A percentile compares a stretch with the other conserved stretches of the same genome.
phyloP scores from a whole-genome alignment of 2,329 filamentous ascomycete species.

The Aspergillus arachidicola region DNA sequence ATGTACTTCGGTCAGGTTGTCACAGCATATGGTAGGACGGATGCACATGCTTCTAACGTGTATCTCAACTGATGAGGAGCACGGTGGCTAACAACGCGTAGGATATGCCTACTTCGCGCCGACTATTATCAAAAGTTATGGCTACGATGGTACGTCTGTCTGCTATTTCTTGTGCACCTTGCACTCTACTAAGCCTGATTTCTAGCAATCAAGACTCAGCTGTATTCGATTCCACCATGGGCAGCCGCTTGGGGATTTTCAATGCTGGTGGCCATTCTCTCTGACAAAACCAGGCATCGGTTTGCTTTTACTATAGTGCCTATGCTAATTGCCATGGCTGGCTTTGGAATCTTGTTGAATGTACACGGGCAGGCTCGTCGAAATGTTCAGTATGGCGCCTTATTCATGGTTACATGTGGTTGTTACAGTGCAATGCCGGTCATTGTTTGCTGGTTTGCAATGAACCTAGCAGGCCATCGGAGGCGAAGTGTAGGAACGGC shows the following conservation, averaged over 20 bases:
- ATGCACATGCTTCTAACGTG: background rate
- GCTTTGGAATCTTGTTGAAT: constrained; percentile 73
- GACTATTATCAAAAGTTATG: constrained; percentile 68
- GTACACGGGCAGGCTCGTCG: constrained; percentile 64
- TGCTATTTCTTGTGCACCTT: background rate
- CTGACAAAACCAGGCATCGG: constrained; percentile 72
- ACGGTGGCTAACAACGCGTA: constrained; percentile 23
- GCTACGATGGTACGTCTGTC: constrained; percentile 54
- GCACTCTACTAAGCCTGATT: constrained; percentile 8
- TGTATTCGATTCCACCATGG: constrained; percentile 61
- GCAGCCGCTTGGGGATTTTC: constrained; percentile 76
- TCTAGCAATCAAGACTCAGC: constrained; percentile 52
- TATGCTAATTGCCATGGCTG: constrained; percentile 69
- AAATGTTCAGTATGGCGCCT: constrained; percentile 71
- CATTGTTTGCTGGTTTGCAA: constrained; percentile 79
- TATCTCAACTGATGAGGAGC: background rate
- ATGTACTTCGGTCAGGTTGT: constrained; percentile 84
- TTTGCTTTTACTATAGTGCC: constrained; percentile 72
- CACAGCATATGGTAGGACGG: constrained; percentile 63
- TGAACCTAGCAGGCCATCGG: constrained; percentile 75
- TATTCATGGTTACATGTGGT: constrained; percentile 81
- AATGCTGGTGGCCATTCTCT: constrained; percentile 72
- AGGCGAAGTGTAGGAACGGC: constrained; percentile 70
- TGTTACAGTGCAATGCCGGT: constrained; percentile 89
- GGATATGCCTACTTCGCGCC: constrained; percentile 76